Evolutionary conservation across 352 stramenopile species (phyloP).

Genomic region (Phytophthora hibernalis): DNA sequence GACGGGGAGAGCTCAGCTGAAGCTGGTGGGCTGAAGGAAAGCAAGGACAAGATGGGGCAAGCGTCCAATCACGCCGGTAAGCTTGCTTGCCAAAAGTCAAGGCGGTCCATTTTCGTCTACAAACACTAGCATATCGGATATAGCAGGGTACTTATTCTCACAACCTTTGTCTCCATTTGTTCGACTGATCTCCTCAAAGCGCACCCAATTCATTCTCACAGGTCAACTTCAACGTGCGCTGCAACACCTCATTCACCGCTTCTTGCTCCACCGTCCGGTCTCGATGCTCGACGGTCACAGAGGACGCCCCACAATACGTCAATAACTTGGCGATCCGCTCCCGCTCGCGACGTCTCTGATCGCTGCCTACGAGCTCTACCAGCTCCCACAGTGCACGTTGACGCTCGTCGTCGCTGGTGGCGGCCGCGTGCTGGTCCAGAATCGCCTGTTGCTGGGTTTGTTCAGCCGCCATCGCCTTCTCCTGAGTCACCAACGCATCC

Average conservation of each 20-base stretch:
- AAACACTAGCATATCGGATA: not conserved
- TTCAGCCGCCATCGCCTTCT: slow-evolving; percentile 19
- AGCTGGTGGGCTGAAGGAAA: slow-evolving; percentile 23
- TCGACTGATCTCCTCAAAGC: not conserved
- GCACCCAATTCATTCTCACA: slow-evolving; percentile 10
- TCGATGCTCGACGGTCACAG: slow-evolving; percentile 54
- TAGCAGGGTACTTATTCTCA: not conserved
- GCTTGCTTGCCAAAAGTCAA: too few species aligned
- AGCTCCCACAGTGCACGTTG: slow-evolving; percentile 36
- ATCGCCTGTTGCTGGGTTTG: slow-evolving; percentile 54
- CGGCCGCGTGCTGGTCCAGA: slow-evolving; percentile 39
- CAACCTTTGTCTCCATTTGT: not conserved
- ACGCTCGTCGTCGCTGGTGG: slow-evolving; percentile 30
- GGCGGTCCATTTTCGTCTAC: not conserved
- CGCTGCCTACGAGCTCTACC: slow-evolving; percentile 29
- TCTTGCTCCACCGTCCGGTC: slow-evolving; percentile 34
- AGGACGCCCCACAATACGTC: slow-evolving; percentile 72
- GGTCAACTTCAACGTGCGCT: slow-evolving; percentile 6
- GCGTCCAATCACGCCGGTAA: slow-evolving; percentile 17
- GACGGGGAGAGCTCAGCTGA: slow-evolving; percentile 26
- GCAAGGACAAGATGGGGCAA: slow-evolving; percentile 4
- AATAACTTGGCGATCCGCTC: slow-evolving; percentile 56
- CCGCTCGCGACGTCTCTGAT: slow-evolving; percentile 43
- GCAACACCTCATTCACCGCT: slow-evolving; percentile 14
- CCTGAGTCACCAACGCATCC: slow-evolving; percentile 39